Percentiles rank a stretch among this genome's conserved stretches.
Evolutionary conservation across 1,139 yeast species (phyloP).

Genomic region (Waltiozyma sp.): DNA sequence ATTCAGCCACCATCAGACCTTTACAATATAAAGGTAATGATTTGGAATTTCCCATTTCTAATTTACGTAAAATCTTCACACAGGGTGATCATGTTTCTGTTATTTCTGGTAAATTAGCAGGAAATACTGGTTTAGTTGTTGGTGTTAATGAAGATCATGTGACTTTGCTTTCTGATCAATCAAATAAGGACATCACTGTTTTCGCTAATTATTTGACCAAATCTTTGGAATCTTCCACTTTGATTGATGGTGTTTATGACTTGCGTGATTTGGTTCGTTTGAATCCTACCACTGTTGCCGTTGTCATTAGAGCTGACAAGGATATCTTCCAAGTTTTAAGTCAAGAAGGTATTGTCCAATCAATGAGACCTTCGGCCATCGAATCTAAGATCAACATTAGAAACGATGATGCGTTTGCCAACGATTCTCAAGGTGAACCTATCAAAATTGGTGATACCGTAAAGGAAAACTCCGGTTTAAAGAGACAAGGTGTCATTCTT

Average conservation of each 20-base stretch:
- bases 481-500: constrained; percentile 77
- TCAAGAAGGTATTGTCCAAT: constrained; percentile 68
- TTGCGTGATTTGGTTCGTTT: constrained; percentile 85
- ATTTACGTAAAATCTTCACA: constrained; percentile 73
- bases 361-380: constrained; percentile 70
- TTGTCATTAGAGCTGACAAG: constrained; percentile 81
- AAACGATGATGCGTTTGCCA: constrained; percentile 69
- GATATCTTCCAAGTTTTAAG: constrained; percentile 74
- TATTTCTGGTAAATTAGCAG: constrained; percentile 81
- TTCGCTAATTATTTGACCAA: constrained; percentile 81
- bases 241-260: constrained; percentile 64
- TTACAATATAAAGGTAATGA: constrained; percentile 34
- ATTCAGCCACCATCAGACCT: constrained; percentile 31
- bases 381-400: constrained; percentile 56
- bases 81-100: constrained; percentile 96
- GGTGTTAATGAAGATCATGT: constrained; percentile 75
- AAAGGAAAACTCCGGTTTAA: constrained; percentile 67
- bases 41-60: constrained; percentile 66
- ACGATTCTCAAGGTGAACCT: constrained; percentile 78
- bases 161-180: constrained; percentile 80
- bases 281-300: constrained; percentile 80
- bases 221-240: constrained; percentile 60
- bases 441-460: constrained; percentile 87
- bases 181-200: constrained; percentile 79
- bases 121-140: constrained; percentile 92